These are phyloP conservation scores for Davidsoniella neocaledoniae DNA, from an alignment of 2,329 filamentous ascomycete species.

Conservation along the genomic window DNA sequence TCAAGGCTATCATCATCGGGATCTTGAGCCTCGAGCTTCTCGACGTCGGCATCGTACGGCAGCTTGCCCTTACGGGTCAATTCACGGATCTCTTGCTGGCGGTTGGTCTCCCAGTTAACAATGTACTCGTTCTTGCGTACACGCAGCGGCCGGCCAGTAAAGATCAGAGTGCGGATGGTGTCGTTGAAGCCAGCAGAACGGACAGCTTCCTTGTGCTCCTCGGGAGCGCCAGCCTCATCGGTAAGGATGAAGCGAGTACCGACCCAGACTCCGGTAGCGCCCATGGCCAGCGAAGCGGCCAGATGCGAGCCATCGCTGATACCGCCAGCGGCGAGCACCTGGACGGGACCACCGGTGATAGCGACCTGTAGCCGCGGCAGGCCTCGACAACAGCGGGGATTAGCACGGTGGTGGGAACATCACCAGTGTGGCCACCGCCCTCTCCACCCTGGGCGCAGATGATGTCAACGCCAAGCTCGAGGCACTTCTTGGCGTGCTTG, in stretches of 20 bases:
- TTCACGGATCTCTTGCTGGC: constrained; percentile 76
- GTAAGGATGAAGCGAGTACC: constrained; percentile 89
- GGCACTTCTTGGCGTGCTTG: constrained; percentile 94
- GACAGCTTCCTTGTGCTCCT: constrained; percentile 90
- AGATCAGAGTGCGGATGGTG: constrained; percentile 94
- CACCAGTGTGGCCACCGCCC: constrained; percentile 89
- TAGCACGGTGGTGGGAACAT: constrained; percentile 79
- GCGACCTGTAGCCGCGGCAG: constrained; percentile 64
- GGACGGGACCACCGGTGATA: constrained; percentile 71
- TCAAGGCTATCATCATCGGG: constrained; percentile 78
- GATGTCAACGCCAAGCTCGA: constrained; percentile 81
- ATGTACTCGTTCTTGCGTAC: constrained; percentile 93
- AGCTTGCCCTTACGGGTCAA: constrained; percentile 78
- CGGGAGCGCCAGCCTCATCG: constrained; percentile 85
- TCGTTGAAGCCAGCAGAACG: constrained; percentile 84
- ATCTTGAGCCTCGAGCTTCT: constrained; percentile 53
- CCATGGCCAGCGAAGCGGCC: constrained; percentile 81
- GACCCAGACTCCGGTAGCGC: constrained; percentile 85
- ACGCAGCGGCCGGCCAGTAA: constrained; percentile 87
- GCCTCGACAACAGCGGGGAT: constrained; percentile 83
- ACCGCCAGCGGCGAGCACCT: constrained; percentile 85
- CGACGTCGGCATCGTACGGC: constrained; percentile 86
- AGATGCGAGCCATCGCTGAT: constrained; percentile 85
- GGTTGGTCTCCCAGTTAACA: constrained; percentile 88
- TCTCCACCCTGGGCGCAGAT: constrained; percentile 98